Percentiles rank a stretch among this genome's conserved stretches.
These are phyloP conservation scores for Candida lessepsii DNA, from an alignment of 805 yeast genomes.

Conservation along the genomic window DNA sequence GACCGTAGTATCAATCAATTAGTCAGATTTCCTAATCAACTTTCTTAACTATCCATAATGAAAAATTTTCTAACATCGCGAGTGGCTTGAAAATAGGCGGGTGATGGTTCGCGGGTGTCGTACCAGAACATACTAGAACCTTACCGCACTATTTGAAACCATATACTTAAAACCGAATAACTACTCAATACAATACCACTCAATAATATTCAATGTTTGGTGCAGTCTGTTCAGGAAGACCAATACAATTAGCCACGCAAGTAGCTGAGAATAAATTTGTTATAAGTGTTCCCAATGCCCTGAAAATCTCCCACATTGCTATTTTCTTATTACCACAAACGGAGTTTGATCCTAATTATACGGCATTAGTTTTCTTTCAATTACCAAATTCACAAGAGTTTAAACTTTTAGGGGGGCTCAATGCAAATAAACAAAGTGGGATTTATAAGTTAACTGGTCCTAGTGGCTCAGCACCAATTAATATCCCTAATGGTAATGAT, in stretches of 20 bases:
- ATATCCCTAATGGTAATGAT: slow-evolving; percentile 11
- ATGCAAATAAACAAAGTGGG: slow-evolving; percentile 78
- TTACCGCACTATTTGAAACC: too few species aligned
- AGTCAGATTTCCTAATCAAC: slow-evolving; percentile 9
- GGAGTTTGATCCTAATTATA: slow-evolving; percentile 61
- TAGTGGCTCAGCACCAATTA: slow-evolving; percentile 44
- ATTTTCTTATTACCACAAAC: slow-evolving; percentile 84
- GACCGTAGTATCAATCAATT: slow-evolving; percentile 57
- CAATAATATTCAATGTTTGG: slow-evolving; percentile 57
- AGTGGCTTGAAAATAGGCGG: too few species aligned
- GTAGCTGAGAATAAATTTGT: slow-evolving; percentile 69
- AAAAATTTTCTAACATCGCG: slow-evolving; percentile 5
- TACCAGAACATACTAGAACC: background rate
- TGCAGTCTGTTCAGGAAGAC: slow-evolving; percentile 73
- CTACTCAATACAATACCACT: too few species aligned
- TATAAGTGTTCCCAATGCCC: slow-evolving; percentile 59
- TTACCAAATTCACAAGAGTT: slow-evolving; percentile 63
- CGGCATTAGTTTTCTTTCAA: slow-evolving; percentile 89
- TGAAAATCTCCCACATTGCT: slow-evolving; percentile 73
- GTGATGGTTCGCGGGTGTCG: background rate
- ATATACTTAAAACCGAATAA: too few species aligned
- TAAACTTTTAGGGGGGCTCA: slow-evolving; percentile 63
- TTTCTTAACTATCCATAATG: slow-evolving; percentile 13
- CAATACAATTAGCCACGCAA: slow-evolving; percentile 56
- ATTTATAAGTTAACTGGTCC: slow-evolving; percentile 73